These are phyloP conservation scores for Achaetomiella virescens DNA, from an alignment of 495 filamentous ascomycete genomes.

Conservation along the genomic window DNA sequence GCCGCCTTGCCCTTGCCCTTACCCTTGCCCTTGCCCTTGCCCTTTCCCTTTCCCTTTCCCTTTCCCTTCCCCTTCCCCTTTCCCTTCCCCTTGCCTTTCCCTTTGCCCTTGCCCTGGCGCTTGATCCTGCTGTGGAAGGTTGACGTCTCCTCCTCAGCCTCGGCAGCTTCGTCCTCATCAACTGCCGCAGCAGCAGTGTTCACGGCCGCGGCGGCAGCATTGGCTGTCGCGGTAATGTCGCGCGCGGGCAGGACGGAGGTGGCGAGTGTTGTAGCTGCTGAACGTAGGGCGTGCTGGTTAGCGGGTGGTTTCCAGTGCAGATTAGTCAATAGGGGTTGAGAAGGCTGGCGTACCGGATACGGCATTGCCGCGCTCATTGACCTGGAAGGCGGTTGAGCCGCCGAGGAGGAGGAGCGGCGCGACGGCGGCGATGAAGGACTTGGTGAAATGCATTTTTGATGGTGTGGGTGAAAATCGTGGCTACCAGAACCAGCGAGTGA, in stretches of 20 bases:
- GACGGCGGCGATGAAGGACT: not conserved
- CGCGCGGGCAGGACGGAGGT: not conserved
- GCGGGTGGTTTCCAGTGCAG: too few species aligned
- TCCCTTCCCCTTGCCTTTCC: not conserved
- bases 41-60: slow-evolving; percentile 2
- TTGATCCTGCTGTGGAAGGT: not conserved
- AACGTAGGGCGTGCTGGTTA: not conserved
- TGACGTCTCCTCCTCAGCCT: too few species aligned
- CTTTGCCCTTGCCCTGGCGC: not conserved
- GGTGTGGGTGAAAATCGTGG: not conserved
- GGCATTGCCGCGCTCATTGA: not conserved
- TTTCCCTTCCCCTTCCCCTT: not conserved
- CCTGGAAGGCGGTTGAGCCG: not conserved
- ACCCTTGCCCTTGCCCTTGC: not conserved
- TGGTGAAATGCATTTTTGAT: slow-evolving; percentile 3
- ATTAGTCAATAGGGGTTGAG: too few species aligned
- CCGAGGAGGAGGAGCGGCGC: not conserved
- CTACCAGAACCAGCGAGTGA: not conserved
- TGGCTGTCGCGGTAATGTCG: not conserved
- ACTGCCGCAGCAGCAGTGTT: not conserved
- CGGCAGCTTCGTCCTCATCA: not conserved
- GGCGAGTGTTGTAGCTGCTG: not conserved
- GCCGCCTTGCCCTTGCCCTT: not conserved
- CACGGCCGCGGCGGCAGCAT: not conserved
- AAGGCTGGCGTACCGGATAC: too few species aligned